These are phyloP conservation scores for Blastobotrys parvus DNA, from an alignment of 805 yeast genomes.

Conservation along the genomic window DNA sequence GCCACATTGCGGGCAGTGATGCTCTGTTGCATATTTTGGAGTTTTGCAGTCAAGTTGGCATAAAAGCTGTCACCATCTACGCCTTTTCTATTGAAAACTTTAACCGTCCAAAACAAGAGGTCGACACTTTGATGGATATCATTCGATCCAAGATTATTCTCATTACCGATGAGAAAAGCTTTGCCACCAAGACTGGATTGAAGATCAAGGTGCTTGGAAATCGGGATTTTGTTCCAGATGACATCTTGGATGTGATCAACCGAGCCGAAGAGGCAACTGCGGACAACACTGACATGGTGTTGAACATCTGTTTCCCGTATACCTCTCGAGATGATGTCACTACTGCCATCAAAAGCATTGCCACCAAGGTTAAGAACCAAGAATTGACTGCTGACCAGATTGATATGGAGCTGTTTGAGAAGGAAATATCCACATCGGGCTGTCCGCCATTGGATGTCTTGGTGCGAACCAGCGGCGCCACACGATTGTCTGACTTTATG, in stretches of 20 bases:
- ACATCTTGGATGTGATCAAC: conserved; percentile 55
- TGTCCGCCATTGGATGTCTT: conserved; percentile 75
- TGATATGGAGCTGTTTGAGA: conserved; percentile 41
- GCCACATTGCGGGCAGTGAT: conserved; percentile 85
- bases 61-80: conserved; percentile 77
- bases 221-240: conserved; percentile 54
- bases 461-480: conserved; percentile 84
- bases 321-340: conserved; percentile 87
- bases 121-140: conserved; percentile 64
- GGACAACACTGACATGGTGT: conserved; percentile 34
- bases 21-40: conserved; percentile 54
- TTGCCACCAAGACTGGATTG: conserved; percentile 8
- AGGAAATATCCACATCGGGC: conserved; percentile 56
- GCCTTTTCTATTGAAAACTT: conserved; percentile 96
- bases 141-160: conserved; percentile 24
- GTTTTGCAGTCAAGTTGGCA: conserved; percentile 70
- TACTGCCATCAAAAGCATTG: conserved; percentile 47
- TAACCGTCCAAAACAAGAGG: conserved; percentile 72
- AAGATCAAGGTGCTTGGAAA: conserved; percentile 66
- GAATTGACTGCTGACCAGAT: conserved; percentile 29
- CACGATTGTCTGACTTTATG: conserved; percentile 79
- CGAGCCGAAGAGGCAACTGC: conserved; percentile 57
- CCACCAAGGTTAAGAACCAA: conserved; percentile 25
- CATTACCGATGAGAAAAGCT: conserved; percentile 14
- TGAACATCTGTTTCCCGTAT: conserved; percentile 72